phyloP scores from a whole-genome alignment of 306 rosid species.

The Malus orientalis region DNA sequence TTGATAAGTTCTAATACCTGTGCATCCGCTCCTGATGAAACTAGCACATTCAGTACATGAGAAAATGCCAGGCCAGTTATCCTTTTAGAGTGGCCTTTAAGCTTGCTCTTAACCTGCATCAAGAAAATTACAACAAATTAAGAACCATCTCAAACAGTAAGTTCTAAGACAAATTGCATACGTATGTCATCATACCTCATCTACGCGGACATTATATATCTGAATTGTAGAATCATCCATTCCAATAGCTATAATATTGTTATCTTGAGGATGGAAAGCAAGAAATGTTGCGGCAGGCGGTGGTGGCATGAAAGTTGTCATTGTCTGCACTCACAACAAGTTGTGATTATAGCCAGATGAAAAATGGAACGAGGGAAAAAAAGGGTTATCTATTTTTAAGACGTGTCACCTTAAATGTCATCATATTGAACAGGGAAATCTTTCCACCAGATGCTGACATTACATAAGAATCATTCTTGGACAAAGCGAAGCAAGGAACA shows the following conservation, averaged over 20 bases:
- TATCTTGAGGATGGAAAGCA: slow-evolving; percentile 97
- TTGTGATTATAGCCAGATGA: slow-evolving; percentile 18
- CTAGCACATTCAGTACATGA: slow-evolving; percentile 68
- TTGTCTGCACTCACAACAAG: slow-evolving; percentile 63
- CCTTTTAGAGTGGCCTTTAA: slow-evolving; percentile 91
- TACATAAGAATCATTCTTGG: slow-evolving; percentile 94
- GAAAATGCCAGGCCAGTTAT: slow-evolving; percentile 95
- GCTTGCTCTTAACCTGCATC: slow-evolving; percentile 91
- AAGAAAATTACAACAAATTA: slow-evolving; percentile 10
- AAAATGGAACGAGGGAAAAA: background rate
- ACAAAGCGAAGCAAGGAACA: slow-evolving; percentile 87
- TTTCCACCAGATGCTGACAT: slow-evolving; percentile 99
- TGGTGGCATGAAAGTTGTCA: slow-evolving; percentile 98
- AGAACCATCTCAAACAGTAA: slow-evolving; percentile 18
- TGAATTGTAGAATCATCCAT: slow-evolving; percentile 97
- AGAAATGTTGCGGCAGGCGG: slow-evolving; percentile 98
- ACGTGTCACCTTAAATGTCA: slow-evolving; percentile 80
- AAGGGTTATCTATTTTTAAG: background rate
- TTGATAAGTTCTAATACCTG: slow-evolving; percentile 47
- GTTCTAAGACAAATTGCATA: slow-evolving; percentile 4
- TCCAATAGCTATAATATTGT: slow-evolving; percentile 93
- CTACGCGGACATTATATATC: slow-evolving; percentile 88
- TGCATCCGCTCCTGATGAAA: slow-evolving; percentile 97
- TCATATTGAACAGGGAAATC: slow-evolving; percentile 92
- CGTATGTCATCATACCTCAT: slow-evolving; percentile 55